Percentiles rank a stretch among this genome's conserved stretches.
phyloP scores from a whole-genome alignment of 208 protist species.

The Crithidia mellificae region DNA sequence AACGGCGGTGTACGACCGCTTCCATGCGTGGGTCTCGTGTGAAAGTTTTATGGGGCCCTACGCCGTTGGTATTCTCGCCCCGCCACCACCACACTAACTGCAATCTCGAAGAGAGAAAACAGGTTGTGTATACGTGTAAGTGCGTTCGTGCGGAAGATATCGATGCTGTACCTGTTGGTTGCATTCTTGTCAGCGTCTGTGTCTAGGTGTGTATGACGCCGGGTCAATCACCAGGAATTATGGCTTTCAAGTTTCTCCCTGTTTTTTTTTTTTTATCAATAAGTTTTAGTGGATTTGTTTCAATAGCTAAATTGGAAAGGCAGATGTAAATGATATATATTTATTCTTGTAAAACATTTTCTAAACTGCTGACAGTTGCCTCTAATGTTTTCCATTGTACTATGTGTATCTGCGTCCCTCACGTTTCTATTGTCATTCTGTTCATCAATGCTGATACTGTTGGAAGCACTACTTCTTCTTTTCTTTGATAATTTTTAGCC shows the following conservation, averaged over 20 bases:
- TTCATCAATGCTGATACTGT: neutral
- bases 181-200: no score
- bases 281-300: neutral
- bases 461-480: no score
- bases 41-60: slow-evolving; percentile 66
- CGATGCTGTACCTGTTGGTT: neutral
- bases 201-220: no score
- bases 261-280: neutral
- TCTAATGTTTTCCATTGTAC: neutral
- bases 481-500: no score
- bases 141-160: no score
- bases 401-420: neutral
- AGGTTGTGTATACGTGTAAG: no score
- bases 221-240: no score
- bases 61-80: slow-evolving; percentile 42
- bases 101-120: neutral
- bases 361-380: neutral
- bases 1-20: slow-evolving; percentile 67
- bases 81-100: neutral
- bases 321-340: slow-evolving; percentile 2
- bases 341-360: neutral
- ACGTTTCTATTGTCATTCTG: neutral
- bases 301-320: neutral
- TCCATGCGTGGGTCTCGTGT: slow-evolving; percentile 71
- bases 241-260: neutral